Evolutionary conservation across 1,139 yeast genomes (phyloP).

Genomic region (Debaryomyces singareniensis): DNA sequence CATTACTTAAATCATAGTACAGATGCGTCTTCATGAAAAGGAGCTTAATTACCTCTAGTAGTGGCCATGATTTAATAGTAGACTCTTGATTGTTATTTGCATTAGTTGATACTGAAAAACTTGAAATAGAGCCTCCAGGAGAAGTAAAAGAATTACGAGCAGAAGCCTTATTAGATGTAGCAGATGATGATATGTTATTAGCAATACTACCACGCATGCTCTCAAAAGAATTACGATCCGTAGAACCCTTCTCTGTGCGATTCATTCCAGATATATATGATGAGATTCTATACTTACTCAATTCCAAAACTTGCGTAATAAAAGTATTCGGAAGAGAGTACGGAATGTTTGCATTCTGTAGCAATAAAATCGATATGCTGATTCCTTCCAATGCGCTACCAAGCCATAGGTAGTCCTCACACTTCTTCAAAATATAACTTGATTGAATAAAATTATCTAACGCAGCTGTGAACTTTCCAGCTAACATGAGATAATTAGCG

Average conservation of each 20-base stretch:
- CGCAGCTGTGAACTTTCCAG: constrained; percentile 76
- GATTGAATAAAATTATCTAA: constrained; percentile 70
- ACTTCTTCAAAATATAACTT: constrained; percentile 47
- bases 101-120: constrained; percentile 17
- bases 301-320: constrained; percentile 18
- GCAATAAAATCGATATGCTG: constrained; percentile 57
- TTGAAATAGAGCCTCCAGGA: constrained; percentile 25
- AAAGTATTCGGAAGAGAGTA: constrained; percentile 50
- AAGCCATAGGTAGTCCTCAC: constrained; percentile 80
- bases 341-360: constrained; percentile 53
- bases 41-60: constrained; percentile 46
- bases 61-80: constrained; percentile 23
- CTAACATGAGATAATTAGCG: constrained; percentile 70
- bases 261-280: constrained; percentile 9
- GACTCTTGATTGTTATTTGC: constrained; percentile 8
- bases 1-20: constrained; percentile 55
- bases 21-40: constrained; percentile 41
- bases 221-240: constrained; percentile 16
- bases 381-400: constrained; percentile 82
- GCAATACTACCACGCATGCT: constrained; percentile 4
- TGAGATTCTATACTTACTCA: constrained; percentile 19
- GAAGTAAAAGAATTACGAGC: constrained; percentile 11
- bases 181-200: background rate
- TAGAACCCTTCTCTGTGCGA: constrained; percentile 10
- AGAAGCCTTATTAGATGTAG: constrained; percentile 2